These are phyloP conservation scores for Moesziomyces sp. DNA, from an alignment of 1,284 basidiomycete species.

Conservation along the genomic window DNA sequence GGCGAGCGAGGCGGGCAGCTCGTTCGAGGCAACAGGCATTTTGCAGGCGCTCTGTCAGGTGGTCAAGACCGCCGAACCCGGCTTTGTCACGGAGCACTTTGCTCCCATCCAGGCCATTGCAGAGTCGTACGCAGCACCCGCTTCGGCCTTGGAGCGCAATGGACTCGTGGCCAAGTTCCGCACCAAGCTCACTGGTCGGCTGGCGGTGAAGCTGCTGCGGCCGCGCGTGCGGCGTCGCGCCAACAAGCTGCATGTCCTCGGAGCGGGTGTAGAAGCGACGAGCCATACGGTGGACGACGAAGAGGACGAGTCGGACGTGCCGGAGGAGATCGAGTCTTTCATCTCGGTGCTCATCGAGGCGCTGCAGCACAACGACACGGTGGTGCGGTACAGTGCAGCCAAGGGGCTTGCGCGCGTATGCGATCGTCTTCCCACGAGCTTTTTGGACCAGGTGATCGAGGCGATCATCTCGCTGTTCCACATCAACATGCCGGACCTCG, in stretches of 20 bases:
- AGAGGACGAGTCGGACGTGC: constrained; percentile 75
- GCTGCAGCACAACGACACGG: constrained; percentile 92
- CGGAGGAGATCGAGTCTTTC: constrained; percentile 80
- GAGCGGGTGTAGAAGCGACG: background rate
- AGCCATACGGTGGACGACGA: background rate
- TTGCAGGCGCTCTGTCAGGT: constrained; percentile 81
- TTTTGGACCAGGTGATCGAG: constrained; percentile 82
- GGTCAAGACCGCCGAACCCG: constrained; percentile 72
- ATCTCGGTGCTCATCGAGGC: constrained; percentile 80
- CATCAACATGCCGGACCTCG: constrained; percentile 74
- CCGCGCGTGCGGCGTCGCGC: constrained; percentile 26
- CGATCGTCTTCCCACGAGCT: constrained; percentile 79
- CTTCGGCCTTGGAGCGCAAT: constrained; percentile 39
- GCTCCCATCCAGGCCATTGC: constrained; percentile 33
- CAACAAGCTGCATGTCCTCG: constrained; percentile 30
- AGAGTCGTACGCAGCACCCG: constrained; percentile 65
- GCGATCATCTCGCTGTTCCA: constrained; percentile 78
- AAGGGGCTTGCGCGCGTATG: constrained; percentile 90
- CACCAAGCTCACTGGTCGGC: constrained; percentile 59
- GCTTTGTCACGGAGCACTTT: constrained; percentile 37
- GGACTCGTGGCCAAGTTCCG: constrained; percentile 55
- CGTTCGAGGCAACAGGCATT: constrained; percentile 73
- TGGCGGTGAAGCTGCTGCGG: constrained; percentile 59
- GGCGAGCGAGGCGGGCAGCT: constrained; percentile 9
- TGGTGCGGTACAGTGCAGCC: constrained; percentile 93